These are phyloP conservation scores for Dimargaris verticillata DNA, from an alignment of 192 early-diverging fungal species.

Conservation along the genomic window DNA sequence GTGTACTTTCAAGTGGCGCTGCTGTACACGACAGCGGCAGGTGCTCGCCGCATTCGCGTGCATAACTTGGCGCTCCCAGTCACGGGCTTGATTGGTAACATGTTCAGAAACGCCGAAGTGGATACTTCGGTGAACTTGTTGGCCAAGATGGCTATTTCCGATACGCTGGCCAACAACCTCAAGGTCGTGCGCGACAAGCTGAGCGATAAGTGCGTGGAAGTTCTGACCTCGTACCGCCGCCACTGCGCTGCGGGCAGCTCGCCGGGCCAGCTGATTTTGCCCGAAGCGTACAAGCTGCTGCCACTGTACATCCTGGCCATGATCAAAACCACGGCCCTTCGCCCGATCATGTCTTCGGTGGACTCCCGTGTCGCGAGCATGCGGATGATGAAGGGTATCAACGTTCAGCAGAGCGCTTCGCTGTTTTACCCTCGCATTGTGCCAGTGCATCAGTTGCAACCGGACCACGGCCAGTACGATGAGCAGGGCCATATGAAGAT, in stretches of 20 bases:
- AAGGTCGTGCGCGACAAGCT: constrained; percentile 63
- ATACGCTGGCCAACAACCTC: constrained; percentile 46
- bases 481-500: constrained; percentile 39
- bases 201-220: constrained; percentile 73
- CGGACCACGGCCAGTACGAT: constrained; percentile 28
- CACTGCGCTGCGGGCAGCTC: constrained; percentile 75
- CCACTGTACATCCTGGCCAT: constrained; percentile 74
- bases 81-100: constrained; percentile 53
- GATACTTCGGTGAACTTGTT: constrained; percentile 82
- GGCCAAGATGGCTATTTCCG: constrained; percentile 59
- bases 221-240: constrained; percentile 78
- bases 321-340: constrained; percentile 69
- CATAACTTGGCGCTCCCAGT: constrained; percentile 70
- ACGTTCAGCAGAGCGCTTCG: constrained; percentile 52
- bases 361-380: constrained; percentile 72
- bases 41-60: constrained; percentile 80
- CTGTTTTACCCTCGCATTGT: constrained; percentile 76
- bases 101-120: constrained; percentile 83
- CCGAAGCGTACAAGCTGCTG: constrained; percentile 87
- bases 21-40: constrained; percentile 81
- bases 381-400: constrained; percentile 57
- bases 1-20: constrained; percentile 83
- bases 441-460: constrained; percentile 42
- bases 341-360: constrained; percentile 50
- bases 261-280: constrained; percentile 88